Evolutionary conservation across 106 monocot genomes (phyloP), one percentile per base, ranked within the genome.

Genomic region (Dactylorhiza incarnata): DNA sequence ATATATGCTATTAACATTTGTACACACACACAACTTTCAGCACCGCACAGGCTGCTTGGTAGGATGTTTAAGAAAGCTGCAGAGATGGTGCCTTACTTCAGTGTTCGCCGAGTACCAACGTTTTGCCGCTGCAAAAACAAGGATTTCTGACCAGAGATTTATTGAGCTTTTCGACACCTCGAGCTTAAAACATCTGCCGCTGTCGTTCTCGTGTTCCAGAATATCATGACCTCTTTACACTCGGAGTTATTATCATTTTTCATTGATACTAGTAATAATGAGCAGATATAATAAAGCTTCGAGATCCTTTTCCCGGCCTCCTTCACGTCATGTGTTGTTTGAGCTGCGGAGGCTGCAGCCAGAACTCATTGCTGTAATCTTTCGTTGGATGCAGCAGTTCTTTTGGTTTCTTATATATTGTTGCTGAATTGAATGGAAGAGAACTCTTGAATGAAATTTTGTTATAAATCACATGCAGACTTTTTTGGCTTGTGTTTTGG

Each of bases 21-120:
- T 45, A 61, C 7, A 61, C 9, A 55, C 29, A 63, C 65, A 82
- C 65, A 22, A 48, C 13, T 17, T 73, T 9, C 86, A 94, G 94
- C 94, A 94, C 75, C 84, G 94, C 71, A 94, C 94, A 9, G 94
- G 94, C 20, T 87, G 91, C 58, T 66, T 91, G 7, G 94, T 91
- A 9, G 94, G 94, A 25, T 94, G 94, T 77, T 79, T 91, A 24
- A 86, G 94, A 77, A 94, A 87, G 26, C 58, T 94, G 17, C 94
- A 94, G 77, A 89, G 81, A 74, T 94, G 94, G 94, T 91, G 94
- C 53, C 73, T 94, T 43, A 68, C 91, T 74, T 90, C 93, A 4
- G 81, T 94, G 2, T 88, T 94, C 6, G 90, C 90, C 17, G 93
- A 94, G 73, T 94, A 94, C 74, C 88, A 81, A 56, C 86, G 90